phyloP scores from a whole-genome alignment of 164 flowering plant genomes.

The Berberis thunbergii region DNA sequence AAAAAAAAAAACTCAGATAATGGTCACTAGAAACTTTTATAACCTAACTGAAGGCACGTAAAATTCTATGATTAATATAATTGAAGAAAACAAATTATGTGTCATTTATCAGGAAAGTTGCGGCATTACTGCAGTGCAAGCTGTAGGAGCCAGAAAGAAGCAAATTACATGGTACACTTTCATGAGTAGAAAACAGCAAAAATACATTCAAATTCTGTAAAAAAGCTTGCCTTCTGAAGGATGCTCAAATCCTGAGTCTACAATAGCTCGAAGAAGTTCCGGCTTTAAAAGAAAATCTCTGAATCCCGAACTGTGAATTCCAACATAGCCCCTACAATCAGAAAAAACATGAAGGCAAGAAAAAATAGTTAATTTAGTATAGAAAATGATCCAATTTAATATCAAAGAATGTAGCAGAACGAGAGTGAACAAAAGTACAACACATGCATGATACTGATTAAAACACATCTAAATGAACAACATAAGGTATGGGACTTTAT shows the following conservation, averaged over 20 bases:
- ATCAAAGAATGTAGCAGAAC: not conserved
- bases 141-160: too few species aligned
- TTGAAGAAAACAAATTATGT: too few species aligned
- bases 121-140: too few species aligned
- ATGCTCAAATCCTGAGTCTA: conserved; percentile 98
- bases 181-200: not conserved
- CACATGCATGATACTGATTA: too few species aligned
- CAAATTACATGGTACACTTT: too few species aligned
- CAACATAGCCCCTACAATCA: conserved; percentile 76
- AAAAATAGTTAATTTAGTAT: not conserved
- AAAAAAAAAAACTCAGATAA: not conserved
- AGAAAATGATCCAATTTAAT: too few species aligned
- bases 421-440: too few species aligned
- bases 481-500: too few species aligned
- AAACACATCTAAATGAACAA: too few species aligned
- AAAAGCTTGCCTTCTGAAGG: conserved; percentile 86
- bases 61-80: too few species aligned
- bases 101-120: too few species aligned
- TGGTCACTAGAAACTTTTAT: not conserved
- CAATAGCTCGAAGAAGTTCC: conserved; percentile 89
- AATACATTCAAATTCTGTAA: not conserved
- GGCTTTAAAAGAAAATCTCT: conserved; percentile 96
- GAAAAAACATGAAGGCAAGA: not conserved
- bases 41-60: not conserved
- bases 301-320: conserved; percentile 97